phyloP scores from a whole-genome alignment of 331 rosid genomes.

The Malus hybrid region DNA sequence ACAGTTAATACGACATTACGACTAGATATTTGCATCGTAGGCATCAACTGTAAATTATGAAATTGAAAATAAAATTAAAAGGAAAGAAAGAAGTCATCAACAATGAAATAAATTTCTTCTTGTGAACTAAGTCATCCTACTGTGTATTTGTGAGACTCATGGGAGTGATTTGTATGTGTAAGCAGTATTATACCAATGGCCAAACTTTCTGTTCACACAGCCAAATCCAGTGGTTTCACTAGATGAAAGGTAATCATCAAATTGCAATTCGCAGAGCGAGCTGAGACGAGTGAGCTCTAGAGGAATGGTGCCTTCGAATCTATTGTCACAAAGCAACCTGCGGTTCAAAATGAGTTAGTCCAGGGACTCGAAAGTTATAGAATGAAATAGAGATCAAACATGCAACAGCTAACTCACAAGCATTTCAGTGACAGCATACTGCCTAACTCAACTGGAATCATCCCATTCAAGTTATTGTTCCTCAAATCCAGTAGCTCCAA shows the following conservation, averaged over 20 bases:
- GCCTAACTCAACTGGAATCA: conserved; percentile 56
- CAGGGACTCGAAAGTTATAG: conserved; percentile 7
- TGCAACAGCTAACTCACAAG: conserved; percentile 53
- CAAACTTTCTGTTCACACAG: conserved; percentile 54
- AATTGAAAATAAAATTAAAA: neutral
- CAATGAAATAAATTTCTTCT: neutral
- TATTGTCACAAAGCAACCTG: conserved; percentile 64
- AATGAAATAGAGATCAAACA: neutral
- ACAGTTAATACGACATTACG: neutral
- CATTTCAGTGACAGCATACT: conserved; percentile 43
- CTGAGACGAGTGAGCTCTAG: conserved; percentile 34
- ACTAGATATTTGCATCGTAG: neutral
- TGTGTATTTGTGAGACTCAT: neutral
- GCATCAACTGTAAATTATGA: neutral
- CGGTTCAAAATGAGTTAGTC: conserved; percentile 15
- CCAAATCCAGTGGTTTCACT: conserved; percentile 19
- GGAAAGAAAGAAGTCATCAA: neutral
- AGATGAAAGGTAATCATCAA: conserved; percentile 37
- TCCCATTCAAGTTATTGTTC: conserved; percentile 63
- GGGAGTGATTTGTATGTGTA: neutral
- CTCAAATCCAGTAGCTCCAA: conserved; percentile 75
- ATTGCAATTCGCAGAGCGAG: conserved; percentile 32
- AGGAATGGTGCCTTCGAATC: conserved; percentile 45
- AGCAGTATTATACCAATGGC: conserved; percentile 46
- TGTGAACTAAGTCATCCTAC: neutral